Percentiles rank a stretch among this genome's conserved stretches.
Evolutionary conservation across 306 rosid genomes (phyloP).

Genomic region (Begonia masoniana): DNA sequence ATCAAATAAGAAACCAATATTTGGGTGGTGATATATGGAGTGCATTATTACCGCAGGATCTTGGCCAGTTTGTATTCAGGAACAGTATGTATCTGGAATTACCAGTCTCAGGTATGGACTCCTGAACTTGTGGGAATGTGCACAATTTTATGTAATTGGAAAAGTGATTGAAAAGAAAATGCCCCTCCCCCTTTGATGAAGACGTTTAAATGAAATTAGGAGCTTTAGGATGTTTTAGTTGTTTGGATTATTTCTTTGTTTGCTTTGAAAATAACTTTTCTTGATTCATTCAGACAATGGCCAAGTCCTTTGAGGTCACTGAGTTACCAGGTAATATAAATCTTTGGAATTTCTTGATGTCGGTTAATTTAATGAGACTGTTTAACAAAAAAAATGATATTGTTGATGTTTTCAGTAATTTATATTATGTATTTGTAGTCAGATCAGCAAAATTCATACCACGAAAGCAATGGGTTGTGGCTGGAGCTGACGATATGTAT

Average conservation of each 20-base stretch:
- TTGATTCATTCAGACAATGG: slow-evolving; percentile 61
- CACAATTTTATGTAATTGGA: not conserved
- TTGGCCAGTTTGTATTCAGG: slow-evolving; percentile 96
- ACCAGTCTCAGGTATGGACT: slow-evolving; percentile 83
- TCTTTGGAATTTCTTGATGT: slow-evolving; percentile 10
- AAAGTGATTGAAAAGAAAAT: too few relatives aligned
- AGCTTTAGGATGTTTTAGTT: not conserved
- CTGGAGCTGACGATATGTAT: slow-evolving; percentile 98
- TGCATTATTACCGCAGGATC: slow-evolving; percentile 48
- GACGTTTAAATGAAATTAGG: too few relatives aligned
- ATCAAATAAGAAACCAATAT: too few relatives aligned
- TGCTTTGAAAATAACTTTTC: too few relatives aligned
- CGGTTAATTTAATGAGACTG: not conserved
- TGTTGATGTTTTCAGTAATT: too few relatives aligned
- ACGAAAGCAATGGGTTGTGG: slow-evolving; percentile 98
- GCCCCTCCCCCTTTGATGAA: too few relatives aligned
- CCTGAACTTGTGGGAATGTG: slow-evolving; percentile 9
- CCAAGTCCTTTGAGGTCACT: slow-evolving; percentile 94
- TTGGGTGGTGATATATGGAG: too few relatives aligned
- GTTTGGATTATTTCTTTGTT: slow-evolving; percentile 1
- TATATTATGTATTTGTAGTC: slow-evolving; percentile 46
- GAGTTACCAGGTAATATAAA: slow-evolving; percentile 75
- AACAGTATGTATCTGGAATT: slow-evolving; percentile 95
- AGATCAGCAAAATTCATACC: slow-evolving; percentile 98
- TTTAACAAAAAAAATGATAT: too few relatives aligned